Conservation (phyloP, 441 rosid genomes). For the Breynia disticha region DNA sequence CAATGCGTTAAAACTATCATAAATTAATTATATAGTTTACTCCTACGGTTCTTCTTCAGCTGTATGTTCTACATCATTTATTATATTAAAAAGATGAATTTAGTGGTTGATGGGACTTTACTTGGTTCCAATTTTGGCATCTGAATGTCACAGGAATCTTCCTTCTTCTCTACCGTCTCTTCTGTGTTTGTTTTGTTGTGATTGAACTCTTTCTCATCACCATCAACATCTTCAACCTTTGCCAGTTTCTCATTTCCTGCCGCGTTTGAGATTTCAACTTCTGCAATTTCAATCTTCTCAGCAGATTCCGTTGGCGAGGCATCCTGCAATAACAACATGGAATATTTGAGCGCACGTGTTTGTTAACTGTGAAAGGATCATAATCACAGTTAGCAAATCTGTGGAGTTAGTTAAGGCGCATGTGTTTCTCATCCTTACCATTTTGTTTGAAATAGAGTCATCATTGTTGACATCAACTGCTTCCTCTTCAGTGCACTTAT, state of each 20-base stretch:
- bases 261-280: conserved; percentile 18
- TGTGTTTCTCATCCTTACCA: too few relatives aligned
- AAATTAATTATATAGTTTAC: too few relatives aligned
- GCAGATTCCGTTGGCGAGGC: not conserved
- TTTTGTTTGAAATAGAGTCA: too few relatives aligned
- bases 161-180: conserved; percentile 13
- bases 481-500: too few relatives aligned
- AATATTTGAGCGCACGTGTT: too few relatives aligned
- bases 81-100: not conserved
- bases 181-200: conserved; percentile 13
- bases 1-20: not conserved
- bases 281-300: conserved; percentile 12
- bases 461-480: too few relatives aligned
- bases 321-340: too few relatives aligned
- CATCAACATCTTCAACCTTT: conserved; percentile 9
- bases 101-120: conserved; percentile 11
- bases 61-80: not conserved
- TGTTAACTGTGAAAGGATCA: too few relatives aligned
- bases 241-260: conserved; percentile 5
- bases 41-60: not conserved
- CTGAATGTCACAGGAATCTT: conserved; percentile 16
- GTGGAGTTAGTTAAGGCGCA: too few relatives aligned
- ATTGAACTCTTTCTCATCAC: conserved; percentile 7
- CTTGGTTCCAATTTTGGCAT: conserved; percentile 14
- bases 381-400: too few relatives aligned